These are phyloP conservation scores for Colletotrichum australisinense DNA, from an alignment of 2,329 filamentous ascomycete genomes.

Conservation along the genomic window DNA sequence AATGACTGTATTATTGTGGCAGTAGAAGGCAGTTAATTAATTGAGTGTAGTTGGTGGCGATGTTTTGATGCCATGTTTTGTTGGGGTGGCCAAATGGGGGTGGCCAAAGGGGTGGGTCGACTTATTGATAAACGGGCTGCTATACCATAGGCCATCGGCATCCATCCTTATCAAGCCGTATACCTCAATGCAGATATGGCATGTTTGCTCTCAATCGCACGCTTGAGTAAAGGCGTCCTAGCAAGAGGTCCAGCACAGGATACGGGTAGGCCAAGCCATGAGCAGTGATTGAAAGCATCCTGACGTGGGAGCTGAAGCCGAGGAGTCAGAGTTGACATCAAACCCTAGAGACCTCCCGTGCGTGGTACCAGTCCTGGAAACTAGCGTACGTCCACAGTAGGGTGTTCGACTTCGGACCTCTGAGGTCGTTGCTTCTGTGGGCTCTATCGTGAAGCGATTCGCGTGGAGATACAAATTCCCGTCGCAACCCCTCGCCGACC, in stretches of 20 bases:
- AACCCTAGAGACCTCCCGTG: no score
- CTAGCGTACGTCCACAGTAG: not conserved
- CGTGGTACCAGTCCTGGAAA: no score
- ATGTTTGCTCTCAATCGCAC: not conserved
- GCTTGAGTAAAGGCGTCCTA: rapidly evolving
- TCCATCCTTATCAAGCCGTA: not conserved
- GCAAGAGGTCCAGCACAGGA: not conserved
- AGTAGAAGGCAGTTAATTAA: no score
- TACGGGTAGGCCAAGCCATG: not conserved
- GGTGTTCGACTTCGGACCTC: not conserved
- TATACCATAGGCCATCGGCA: not conserved
- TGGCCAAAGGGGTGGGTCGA: no score
- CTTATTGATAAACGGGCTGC: not conserved
- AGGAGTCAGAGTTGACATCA: no score
- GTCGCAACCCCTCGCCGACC: not conserved
- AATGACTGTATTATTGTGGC: no score
- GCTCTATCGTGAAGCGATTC: not conserved
- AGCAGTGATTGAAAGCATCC: no score
- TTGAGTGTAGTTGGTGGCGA: no score
- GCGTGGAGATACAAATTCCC: not conserved
- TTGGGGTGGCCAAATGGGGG: no score
- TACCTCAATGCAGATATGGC: not conserved
- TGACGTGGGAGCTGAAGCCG: no score
- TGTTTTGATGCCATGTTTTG: no score
- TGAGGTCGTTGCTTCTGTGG: not conserved